phyloP scores from a whole-genome alignment of 441 rosid genomes.

The Biscutella laevigata region DNA sequence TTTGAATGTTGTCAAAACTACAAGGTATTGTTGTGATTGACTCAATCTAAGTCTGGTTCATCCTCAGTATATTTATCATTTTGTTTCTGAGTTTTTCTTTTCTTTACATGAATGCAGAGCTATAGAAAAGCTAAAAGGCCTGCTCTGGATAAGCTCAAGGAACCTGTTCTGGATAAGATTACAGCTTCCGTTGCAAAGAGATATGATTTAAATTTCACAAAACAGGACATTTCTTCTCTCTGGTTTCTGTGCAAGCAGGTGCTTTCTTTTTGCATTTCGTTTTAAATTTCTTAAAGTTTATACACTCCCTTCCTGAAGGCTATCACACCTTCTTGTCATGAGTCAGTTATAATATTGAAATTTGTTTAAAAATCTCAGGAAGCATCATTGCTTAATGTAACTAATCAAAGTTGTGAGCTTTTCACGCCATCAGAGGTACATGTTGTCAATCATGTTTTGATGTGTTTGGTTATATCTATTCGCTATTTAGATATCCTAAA shows the following conservation, averaged over 20 bases:
- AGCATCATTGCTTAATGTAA: slow-evolving; percentile 75
- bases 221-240: slow-evolving; percentile 68
- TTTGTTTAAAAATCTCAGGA: slow-evolving; percentile 41
- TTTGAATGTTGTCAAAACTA: slow-evolving; percentile 73
- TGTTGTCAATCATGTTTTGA: background rate
- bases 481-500: too few relatives aligned
- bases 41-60: background rate
- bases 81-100: background rate
- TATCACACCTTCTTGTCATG: background rate
- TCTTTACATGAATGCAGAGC: slow-evolving; percentile 32
- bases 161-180: slow-evolving; percentile 69
- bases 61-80: background rate
- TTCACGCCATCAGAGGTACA: slow-evolving; percentile 68
- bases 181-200: slow-evolving; percentile 47
- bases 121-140: slow-evolving; percentile 53
- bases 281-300: background rate
- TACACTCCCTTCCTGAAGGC: background rate
- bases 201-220: slow-evolving; percentile 50
- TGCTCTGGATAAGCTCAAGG: slow-evolving; percentile 68
- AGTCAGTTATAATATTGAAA: background rate
- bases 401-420: slow-evolving; percentile 83
- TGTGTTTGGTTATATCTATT: background rate
- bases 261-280: slow-evolving; percentile 4
- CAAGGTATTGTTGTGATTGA: slow-evolving; percentile 44
- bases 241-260: slow-evolving; percentile 99